Percentiles rank a stretch among this genome's conserved stretches.
Conservation (phyloP, 345 rosid genomes). For the Rhodamnia argentea region DNA sequence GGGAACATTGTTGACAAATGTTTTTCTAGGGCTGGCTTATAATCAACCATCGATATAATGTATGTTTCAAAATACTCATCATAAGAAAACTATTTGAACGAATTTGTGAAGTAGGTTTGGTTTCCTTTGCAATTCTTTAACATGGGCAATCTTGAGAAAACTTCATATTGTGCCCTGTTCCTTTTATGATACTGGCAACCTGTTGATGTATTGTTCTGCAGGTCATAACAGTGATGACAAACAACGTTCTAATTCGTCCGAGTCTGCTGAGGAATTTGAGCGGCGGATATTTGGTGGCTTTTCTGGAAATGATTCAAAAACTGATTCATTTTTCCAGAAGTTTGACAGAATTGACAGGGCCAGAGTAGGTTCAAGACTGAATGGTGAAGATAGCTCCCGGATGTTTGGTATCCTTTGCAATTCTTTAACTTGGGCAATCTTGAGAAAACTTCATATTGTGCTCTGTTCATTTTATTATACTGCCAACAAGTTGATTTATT, state of each 20-base stretch:
- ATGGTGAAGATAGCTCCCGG: not conserved
- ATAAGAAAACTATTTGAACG: not conserved
- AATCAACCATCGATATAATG: not conserved
- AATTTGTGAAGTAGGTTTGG: not conserved
- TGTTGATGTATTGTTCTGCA: not conserved
- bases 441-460: not conserved
- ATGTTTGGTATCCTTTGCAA: not conserved
- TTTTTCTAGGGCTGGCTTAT: not conserved
- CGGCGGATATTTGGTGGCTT: slow-evolving; percentile 13
- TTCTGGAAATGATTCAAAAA: slow-evolving; percentile 2
- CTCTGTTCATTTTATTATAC: not conserved
- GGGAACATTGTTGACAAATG: not conserved
- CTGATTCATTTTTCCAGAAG: slow-evolving; percentile 20
- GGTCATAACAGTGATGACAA: not conserved
- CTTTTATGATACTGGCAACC: not conserved
- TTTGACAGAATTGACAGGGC: slow-evolving; percentile 18
- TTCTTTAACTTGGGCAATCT: not conserved
- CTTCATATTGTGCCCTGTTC: not conserved
- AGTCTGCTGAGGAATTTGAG: slow-evolving; percentile 21
- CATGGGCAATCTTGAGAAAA: not conserved
- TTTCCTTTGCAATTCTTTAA: not conserved
- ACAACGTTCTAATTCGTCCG: slow-evolving; percentile 4
- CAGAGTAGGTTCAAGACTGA: slow-evolving; percentile 1
- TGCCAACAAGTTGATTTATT: not conserved
- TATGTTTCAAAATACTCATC: not conserved